Evolutionary conservation across 176 grass and related monocot genomes (phyloP).

Genomic region (sorghum (Sorghum bicolor)): Sorghum_bicolor_NCBIv3 NC_012875.2:49051501-49052000

Average conservation of each 20-base stretch:
- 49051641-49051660: not conserved
- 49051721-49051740: not conserved
- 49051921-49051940: not conserved
- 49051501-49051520: not conserved
- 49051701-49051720: not conserved
- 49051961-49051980: not conserved
- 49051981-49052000: not conserved
- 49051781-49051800: not conserved
- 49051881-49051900: not conserved
- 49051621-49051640: not conserved
- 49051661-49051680: not conserved
- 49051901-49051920: not conserved
- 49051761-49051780: not conserved
- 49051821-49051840: not conserved
- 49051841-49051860: not conserved
- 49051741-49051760: not conserved
- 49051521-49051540: not conserved
- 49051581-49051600: not conserved
- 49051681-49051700: not conserved
- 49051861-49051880: not conserved
- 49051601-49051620: not conserved
- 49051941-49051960: constrained; percentile 7
- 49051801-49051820: not conserved
- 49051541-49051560: not conserved
- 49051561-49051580: not conserved